Evolutionary conservation across 2,329 filamentous ascomycete genomes (phyloP), one percentile per base, ranked within the genome.

Genomic region (Cadophora sp.): DNA sequence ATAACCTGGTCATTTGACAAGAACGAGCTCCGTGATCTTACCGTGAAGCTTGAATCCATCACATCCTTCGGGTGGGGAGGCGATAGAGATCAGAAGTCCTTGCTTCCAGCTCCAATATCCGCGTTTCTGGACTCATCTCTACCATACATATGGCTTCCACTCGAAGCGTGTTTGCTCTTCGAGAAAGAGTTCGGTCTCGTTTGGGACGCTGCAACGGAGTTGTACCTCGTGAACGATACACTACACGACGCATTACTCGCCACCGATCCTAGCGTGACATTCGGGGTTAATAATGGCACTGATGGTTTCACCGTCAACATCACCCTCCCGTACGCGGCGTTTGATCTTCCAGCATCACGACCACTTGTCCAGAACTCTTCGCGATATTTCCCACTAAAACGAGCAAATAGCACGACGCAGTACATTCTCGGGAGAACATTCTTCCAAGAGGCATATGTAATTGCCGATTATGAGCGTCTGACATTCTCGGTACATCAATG

Each of bases 401-500:
- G 71, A 61, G 76, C 79, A 4, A 69, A 70, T 0, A 76, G 78
- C 59, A 68, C 69, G 2, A 75, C 75, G 19, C 77, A 80, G 68
- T 80, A 78, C 68, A 79, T 76, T 6, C 73, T 81, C 37, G 79
- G 79, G 27, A 73, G 79, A 61, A 73, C 74, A 3, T 81, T 81
- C 65, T 73, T 81, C 31, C 79, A 81, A 72, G 80, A 81, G 70
- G 76, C 77, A 29, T 73, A 72, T 16, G 53, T 69, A 0, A 67
- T 70, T 24, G 79, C 76, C 31, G 79, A 82, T 71, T 82, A 81
- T 66, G 80, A 82, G 67, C 77, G 79, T 19, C 70, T 72, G 3
- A 73, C 75, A 1, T 81, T 81, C 64, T 80, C 80, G 31, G 75
- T 81, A 4, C 81, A 79, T 1, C 75, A 78, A 6, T 80, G 78